Base-by-base conservation (phyloP, 768 basidiomycete species). In the Nidularia pulvinata region DNA sequence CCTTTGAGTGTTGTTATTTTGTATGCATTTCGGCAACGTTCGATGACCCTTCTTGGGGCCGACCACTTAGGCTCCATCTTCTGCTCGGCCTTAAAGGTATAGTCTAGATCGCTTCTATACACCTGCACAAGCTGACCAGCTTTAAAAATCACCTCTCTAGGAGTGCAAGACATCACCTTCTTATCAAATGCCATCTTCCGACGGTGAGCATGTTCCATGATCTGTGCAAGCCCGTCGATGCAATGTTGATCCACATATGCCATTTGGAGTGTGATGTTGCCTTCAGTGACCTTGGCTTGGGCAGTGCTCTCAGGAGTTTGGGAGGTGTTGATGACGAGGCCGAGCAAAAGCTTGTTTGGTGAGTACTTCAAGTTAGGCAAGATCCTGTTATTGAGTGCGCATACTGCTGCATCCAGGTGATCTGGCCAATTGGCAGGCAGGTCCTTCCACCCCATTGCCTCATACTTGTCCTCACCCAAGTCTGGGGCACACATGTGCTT, bases 401-500 rank as follows among this genome's bases (percentile, higher is more conserved):
- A 36, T 3, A 69, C 52, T 0, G 72, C 72, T 2, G 48, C 44
- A 6, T 72, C 65, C 0, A 77, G 56, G 46, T 72, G 61, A 5
- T 60, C 54, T 9, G 70, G 62, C 75, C 73, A 77, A 1, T 48
- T 55, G 3, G 33, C 16, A 7, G 64, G 69, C 3, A 73, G 34
- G 35, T 55, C 43, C 33, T 64, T 50, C 50, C 33, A 51, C 7
- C 48, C 33, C 48, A 64, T 62, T 3, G 10, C 33, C 1, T 62
- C 48, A 7, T 56, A 60, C n/a, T 57, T 56, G 13, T 69, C 65
- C 30, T 69, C 64, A 0, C 65, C 62, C 0, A 71, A 33, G 1
- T 63, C 60, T 2, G 73, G 75, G 7, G 65, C 62, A 35, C 74
- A 75, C 4, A 76, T 48, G 0, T 64, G 39, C 16, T 60, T 59